Percentiles rank a stretch among this genome's conserved stretches.
phyloP scores from a whole-genome alignment of 2,329 filamentous ascomycete species.

The Septoria linicola region DNA sequence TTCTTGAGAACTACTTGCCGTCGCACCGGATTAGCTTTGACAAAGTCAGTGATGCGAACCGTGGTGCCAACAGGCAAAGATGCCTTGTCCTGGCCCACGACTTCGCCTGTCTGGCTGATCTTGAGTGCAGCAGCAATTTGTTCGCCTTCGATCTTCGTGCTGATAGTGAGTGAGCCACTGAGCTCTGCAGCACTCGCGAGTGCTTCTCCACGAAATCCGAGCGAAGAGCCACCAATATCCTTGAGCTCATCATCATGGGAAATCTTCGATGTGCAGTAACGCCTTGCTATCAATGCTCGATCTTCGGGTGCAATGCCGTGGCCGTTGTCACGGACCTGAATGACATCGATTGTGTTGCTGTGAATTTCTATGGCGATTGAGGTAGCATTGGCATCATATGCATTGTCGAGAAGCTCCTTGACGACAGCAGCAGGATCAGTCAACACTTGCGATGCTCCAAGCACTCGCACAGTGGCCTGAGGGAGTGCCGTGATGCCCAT shows the following conservation, averaged over 20 bases:
- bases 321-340: constrained; percentile 74
- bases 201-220: constrained; percentile 77
- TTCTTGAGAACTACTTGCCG: constrained; percentile 59
- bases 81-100: constrained; percentile 42
- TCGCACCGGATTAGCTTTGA: constrained; percentile 63
- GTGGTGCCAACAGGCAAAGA: constrained; percentile 68
- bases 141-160: constrained; percentile 63
- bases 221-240: constrained; percentile 55
- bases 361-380: constrained; percentile 65
- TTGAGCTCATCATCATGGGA: constrained; percentile 61
- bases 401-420: constrained; percentile 77
- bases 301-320: constrained; percentile 65
- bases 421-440: constrained; percentile 61
- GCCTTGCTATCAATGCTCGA: constrained; percentile 60
- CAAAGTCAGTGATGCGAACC: constrained; percentile 60
- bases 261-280: constrained; percentile 74
- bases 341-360: constrained; percentile 64
- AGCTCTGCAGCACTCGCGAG: constrained; percentile 65
- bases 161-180: constrained; percentile 57
- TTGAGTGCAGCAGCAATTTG: constrained; percentile 56
- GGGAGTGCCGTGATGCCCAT: constrained; percentile 47
- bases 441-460: constrained; percentile 63
- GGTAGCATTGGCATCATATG: constrained; percentile 69
- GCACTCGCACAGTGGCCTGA: constrained; percentile 49
- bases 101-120: constrained; percentile 51